Evolutionary conservation across 176 grass and related monocot genomes (phyloP).

Genomic region (Thinopyrum elongatum): DNA sequence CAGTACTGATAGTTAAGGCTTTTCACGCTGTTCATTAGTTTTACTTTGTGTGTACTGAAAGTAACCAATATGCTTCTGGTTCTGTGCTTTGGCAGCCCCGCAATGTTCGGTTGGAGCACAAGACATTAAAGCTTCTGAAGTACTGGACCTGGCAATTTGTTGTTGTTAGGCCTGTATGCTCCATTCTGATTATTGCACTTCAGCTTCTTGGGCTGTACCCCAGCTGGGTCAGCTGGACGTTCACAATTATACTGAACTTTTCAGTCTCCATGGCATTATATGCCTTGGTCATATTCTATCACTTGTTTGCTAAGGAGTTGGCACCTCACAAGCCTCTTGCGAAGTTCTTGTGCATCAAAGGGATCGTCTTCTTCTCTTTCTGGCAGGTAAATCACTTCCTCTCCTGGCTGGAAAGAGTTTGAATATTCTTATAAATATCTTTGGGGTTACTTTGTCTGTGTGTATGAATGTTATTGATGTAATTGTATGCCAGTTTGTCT

Average conservation of each 20-base stretch:
- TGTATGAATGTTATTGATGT: not conserved
- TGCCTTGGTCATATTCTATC: slow-evolving; percentile 89
- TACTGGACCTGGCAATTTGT: slow-evolving; percentile 99
- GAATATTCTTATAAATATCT: not conserved
- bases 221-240: slow-evolving; percentile 84
- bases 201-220: slow-evolving; percentile 88
- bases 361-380: slow-evolving; percentile 97
- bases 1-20: not conserved
- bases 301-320: slow-evolving; percentile 95
- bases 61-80: slow-evolving; percentile 10
- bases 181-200: slow-evolving; percentile 77
- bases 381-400: slow-evolving; percentile 72
- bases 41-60: slow-evolving; percentile 17
- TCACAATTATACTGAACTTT: slow-evolving; percentile 89
- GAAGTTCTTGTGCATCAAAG: slow-evolving; percentile 97
- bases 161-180: slow-evolving; percentile 78
- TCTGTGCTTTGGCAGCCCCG: slow-evolving; percentile 52
- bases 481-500: not conserved
- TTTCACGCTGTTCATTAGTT: not conserved
- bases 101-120: slow-evolving; percentile 77
- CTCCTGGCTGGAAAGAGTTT: slow-evolving; percentile 6
- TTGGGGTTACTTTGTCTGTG: not conserved
- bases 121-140: slow-evolving; percentile 87
- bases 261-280: slow-evolving; percentile 96
- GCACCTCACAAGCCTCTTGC: slow-evolving; percentile 92